phyloP scores from a whole-genome alignment of 768 basidiomycete genomes.

The Russula vinacea region DNA sequence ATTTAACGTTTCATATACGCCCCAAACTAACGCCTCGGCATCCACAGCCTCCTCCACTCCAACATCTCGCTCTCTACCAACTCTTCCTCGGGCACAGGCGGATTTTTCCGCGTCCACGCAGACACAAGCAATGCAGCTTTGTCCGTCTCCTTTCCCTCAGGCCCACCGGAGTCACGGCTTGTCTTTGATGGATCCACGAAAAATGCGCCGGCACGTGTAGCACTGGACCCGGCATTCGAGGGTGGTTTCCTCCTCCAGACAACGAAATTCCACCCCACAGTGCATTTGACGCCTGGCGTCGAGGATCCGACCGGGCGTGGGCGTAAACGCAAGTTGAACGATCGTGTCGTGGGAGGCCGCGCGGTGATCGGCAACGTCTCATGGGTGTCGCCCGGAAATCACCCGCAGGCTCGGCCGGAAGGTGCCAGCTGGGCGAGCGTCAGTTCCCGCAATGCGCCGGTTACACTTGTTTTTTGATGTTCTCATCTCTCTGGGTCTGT shows the following conservation, averaged over 20 bases:
- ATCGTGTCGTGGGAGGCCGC: not conserved
- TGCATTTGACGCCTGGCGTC: not conserved
- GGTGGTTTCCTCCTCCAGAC: constrained; percentile 7
- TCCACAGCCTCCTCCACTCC: not conserved
- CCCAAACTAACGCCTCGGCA: not conserved
- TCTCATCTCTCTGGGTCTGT: not conserved
- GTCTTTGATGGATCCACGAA: not conserved
- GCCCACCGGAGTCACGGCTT: constrained; percentile 9
- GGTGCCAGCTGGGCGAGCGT: constrained; percentile 5
- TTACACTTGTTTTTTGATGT: constrained; percentile 8
- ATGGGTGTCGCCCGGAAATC: not conserved
- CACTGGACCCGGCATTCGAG: constrained; percentile 13
- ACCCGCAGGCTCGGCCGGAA: not conserved
- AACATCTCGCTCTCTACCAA: constrained; percentile 6
- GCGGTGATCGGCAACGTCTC: constrained; percentile 9
- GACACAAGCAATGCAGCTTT: constrained; percentile 14
- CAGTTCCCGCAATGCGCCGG: constrained; percentile 4
- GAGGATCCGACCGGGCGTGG: constrained; percentile 5
- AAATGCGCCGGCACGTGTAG: constrained; percentile 9
- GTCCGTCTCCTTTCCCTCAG: not conserved
- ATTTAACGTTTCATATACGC: no score
- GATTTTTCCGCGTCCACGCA: constrained; percentile 8
- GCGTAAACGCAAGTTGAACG: not conserved
- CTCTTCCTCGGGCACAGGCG: constrained; percentile 5
- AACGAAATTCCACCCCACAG: not conserved